Evolutionary conservation across 202 grass and related monocot genomes (phyloP), one percentile per base, ranked within the genome.

Genomic region (Schoenoplectus triqueter): DNA sequence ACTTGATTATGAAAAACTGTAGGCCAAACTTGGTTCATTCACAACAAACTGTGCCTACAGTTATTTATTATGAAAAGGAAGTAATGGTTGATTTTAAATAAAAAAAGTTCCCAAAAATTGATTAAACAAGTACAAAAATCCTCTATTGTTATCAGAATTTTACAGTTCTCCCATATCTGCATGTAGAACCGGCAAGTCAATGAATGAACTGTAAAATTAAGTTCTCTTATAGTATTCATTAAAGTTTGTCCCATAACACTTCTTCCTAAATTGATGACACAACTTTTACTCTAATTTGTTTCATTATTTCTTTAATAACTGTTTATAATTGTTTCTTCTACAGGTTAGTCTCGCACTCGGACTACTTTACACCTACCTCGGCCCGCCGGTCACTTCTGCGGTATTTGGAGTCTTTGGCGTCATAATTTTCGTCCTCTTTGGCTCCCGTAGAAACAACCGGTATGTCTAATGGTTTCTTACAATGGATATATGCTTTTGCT

Each of bases 401-500:
- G 83, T 93, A 47, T 15, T 84, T 2, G 96, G 93, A 18, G 86
- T 98, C 3, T 17, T 73, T 1, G 90, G 63, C 10, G 85, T 94
- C 85, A 95, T 94, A 48, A 19, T 91, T 60, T 94, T 95, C 86
- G 88, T 90, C 63, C 73, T 99, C 3, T 66, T 91, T 0, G 91
- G 96, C 69, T 71, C 73, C 6, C 93, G 96, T 0, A 90, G 96
- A 39, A 99, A 99, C 90, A 99, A 99, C 90, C 85, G 85, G 63
- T 99, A 83, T 84, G 50, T 59, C 51, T 21, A 9, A 5, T 55
- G 3, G 10, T n/a, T 59, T 57, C 11, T 77, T 14, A 31, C 22
- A 55, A 22, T 75, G 19, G 3, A 15, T 14, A 54, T 54, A 18
- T 1, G 22, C 31, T 31, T 75, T 54, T 54, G 18, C 48, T 54